These are phyloP conservation scores for Bruguiera hainesii DNA, from an alignment of 441 rosid genomes.

Conservation along the genomic window DNA sequence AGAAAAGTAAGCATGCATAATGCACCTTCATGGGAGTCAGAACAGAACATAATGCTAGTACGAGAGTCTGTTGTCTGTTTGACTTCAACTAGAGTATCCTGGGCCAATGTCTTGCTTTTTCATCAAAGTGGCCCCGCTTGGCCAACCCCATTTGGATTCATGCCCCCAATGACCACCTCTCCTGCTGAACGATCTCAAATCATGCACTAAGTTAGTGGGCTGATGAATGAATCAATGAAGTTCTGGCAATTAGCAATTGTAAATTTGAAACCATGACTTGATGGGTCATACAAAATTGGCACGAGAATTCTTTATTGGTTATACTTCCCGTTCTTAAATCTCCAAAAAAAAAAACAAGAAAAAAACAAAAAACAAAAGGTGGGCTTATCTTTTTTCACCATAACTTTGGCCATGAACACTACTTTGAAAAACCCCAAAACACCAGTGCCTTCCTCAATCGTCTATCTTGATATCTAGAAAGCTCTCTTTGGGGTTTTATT, in stretches of 20 bases:
- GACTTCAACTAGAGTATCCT: not conserved
- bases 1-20: not conserved
- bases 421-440: not conserved
- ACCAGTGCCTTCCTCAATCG: not conserved
- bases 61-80: not conserved
- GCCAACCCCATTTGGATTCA: constrained; percentile 7
- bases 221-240: not conserved
- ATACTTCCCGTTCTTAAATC: constrained; percentile 12
- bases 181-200: not conserved
- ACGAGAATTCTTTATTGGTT: not conserved
- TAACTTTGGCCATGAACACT: not conserved
- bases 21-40: constrained; percentile 2
- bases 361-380: not conserved
- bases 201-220: not conserved
- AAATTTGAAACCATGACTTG: constrained; percentile 1
- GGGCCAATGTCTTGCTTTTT: not conserved
- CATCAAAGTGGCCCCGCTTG: not conserved
- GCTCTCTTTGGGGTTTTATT: constrained; percentile 24
- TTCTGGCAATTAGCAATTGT: not conserved
- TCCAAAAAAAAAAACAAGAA: not conserved
- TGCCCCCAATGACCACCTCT: not conserved
- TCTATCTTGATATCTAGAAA: constrained; percentile 22
- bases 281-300: constrained; percentile 8
- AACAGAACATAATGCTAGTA: not conserved
- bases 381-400: not conserved